phyloP scores from a whole-genome alignment of 2,329 filamentous ascomycete species.

The Xenoacremonium recifei region DNA sequence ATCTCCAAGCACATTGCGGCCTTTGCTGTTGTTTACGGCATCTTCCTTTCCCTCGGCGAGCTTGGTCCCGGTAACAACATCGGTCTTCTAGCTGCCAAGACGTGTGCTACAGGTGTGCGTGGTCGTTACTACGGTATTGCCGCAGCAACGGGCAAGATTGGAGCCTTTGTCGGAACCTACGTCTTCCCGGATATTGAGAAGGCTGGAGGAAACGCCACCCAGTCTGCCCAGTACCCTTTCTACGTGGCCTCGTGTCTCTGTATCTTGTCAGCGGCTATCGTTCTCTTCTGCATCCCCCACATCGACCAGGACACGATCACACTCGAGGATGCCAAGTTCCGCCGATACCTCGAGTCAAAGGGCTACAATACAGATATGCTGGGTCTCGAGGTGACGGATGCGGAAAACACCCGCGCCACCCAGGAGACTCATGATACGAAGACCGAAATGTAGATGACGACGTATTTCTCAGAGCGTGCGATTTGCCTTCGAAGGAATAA shows the following conservation, averaged over 20 bases:
- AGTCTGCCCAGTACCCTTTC: constrained; percentile 81
- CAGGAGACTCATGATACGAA: too few relatives aligned
- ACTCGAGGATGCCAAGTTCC: constrained; percentile 73
- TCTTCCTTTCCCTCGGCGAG: constrained; percentile 39
- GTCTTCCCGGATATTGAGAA: constrained; percentile 73
- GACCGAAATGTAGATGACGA: too few relatives aligned
- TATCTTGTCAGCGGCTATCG: constrained; percentile 63
- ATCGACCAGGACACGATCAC: constrained; percentile 86
- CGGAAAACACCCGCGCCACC: too few relatives aligned
- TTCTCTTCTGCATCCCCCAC: constrained; percentile 67
- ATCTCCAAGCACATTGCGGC: constrained; percentile 55
- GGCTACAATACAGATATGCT: constrained; percentile 71
- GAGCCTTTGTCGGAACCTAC: constrained; percentile 83
- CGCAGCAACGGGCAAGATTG: constrained; percentile 72
- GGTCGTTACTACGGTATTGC: constrained; percentile 72
- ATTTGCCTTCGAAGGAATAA: too few relatives aligned
- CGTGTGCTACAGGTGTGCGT: constrained; percentile 82
- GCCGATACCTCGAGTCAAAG: constrained; percentile 67
- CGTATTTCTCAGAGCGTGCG: too few relatives aligned
- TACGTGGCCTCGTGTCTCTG: constrained; percentile 79
- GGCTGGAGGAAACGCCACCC: constrained; percentile 53
- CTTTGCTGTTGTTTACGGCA: constrained; percentile 37
- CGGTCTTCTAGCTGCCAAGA: constrained; percentile 82
- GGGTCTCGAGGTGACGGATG: constrained; percentile 37
- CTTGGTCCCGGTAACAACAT: constrained; percentile 91